phyloP scores from a whole-genome alignment of 2,329 filamentous ascomycete genomes.

The Aspergillus nomiae region DNA sequence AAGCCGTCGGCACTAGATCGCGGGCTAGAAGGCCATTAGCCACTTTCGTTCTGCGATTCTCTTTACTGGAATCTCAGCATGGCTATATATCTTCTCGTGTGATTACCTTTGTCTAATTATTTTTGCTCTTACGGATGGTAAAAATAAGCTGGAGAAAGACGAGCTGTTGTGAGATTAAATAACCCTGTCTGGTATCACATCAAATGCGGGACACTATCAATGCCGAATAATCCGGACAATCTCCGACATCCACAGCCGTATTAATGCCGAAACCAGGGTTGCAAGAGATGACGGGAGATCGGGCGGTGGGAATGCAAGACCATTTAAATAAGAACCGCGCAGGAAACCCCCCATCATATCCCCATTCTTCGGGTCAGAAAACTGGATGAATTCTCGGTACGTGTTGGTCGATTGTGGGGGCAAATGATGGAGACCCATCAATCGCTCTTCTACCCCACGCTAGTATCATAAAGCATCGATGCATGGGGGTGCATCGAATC shows the following conservation, averaged over 20 bases:
- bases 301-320: not conserved
- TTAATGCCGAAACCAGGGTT: not conserved
- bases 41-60: not conserved
- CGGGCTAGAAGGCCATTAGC: not conserved
- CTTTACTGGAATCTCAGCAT: not conserved
- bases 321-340: constrained; percentile 6
- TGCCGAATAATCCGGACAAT: constrained; percentile 16
- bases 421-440: not conserved
- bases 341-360: not conserved
- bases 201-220: not conserved
- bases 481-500: constrained; percentile 6
- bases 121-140: not conserved
- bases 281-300: not conserved
- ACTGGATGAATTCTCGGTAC: constrained; percentile 3
- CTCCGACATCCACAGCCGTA: constrained; percentile 11
- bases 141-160: not conserved
- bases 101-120: not conserved
- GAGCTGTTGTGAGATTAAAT: not conserved
- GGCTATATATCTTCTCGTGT: not conserved
- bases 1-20: not conserved
- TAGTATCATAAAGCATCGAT: constrained; percentile 3
- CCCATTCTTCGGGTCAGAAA: not conserved
- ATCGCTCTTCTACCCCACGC: constrained; percentile 8
- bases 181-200: not conserved
- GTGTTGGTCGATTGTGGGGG: not conserved